Evolutionary conservation across 352 stramenopile species (phyloP).

Genomic region (Elongisporangium senticosum): DNA sequence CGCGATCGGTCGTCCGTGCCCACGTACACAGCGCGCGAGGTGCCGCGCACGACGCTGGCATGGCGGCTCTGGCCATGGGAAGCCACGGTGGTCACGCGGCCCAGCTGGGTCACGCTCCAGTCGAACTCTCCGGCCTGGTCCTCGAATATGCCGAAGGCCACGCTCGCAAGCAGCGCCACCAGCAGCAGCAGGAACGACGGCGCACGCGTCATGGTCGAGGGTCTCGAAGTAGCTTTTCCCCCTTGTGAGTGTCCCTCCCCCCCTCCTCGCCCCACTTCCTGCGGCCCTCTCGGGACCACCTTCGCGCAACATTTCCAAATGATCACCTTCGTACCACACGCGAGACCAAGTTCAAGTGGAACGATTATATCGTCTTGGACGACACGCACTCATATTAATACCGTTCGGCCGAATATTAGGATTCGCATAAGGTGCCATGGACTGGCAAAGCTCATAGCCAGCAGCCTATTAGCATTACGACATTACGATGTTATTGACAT

Average conservation of each 20-base stretch:
- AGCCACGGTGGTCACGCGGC: conserved; percentile 36
- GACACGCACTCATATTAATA: no score
- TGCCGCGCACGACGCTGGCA: conserved; percentile 28
- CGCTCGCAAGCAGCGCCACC: conserved; percentile 12
- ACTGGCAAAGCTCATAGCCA: background rate
- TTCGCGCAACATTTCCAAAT: background rate
- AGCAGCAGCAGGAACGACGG: conserved; percentile 14
- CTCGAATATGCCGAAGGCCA: conserved; percentile 43
- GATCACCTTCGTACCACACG: background rate
- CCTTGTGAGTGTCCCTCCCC: background rate
- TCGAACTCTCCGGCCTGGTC: conserved; percentile 79
- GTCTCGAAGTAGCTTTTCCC: background rate
- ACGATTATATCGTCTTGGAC: no score
- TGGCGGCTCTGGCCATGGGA: conserved; percentile 33
- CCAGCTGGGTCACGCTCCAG: conserved; percentile 67
- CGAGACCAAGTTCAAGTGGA: background rate
- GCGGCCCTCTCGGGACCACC: background rate
- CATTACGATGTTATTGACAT: background rate
- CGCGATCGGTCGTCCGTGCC: conserved; percentile 54
- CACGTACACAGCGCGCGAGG: conserved; percentile 59
- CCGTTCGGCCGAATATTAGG: no score
- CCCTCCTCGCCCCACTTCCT: background rate
- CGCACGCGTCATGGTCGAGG: background rate
- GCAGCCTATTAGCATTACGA: no score
- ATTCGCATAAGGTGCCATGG: no score